A percentile compares a stretch with the other conserved stretches of the same genome.
These are phyloP conservation scores for Carex scoparia DNA, from an alignment of 176 grass and related monocot species.

Conservation along the genomic window DNA sequence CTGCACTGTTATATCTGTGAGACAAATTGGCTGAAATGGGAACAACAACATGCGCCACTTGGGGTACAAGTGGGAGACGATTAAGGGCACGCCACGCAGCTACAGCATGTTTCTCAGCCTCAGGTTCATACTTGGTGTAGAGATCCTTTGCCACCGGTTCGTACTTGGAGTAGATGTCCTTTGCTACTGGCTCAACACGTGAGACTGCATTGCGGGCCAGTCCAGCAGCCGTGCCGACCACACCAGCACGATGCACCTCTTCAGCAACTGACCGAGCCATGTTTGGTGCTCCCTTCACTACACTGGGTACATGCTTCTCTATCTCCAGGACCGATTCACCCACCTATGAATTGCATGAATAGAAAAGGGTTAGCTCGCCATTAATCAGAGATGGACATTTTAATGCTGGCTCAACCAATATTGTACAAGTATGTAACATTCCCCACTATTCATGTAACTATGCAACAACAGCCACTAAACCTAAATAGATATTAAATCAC, in stretches of 20 bases:
- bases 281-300: slow-evolving; percentile 61
- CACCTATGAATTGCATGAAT: slow-evolving; percentile 25
- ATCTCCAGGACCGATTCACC: slow-evolving; percentile 59
- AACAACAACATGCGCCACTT: slow-evolving; percentile 55
- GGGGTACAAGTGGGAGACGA: slow-evolving; percentile 67
- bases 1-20: slow-evolving; percentile 57
- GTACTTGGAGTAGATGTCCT: slow-evolving; percentile 61
- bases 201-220: slow-evolving; percentile 50
- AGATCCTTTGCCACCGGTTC: slow-evolving; percentile 53
- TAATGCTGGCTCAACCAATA: not conserved
- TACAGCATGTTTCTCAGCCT: slow-evolving; percentile 50
- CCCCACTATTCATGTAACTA: not conserved
- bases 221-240: slow-evolving; percentile 54
- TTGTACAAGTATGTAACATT: not conserved
- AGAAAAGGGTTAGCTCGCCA: not conserved
- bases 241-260: slow-evolving; percentile 56
- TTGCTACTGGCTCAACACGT: slow-evolving; percentile 43
- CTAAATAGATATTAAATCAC: not conserved
- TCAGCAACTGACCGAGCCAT: slow-evolving; percentile 41
- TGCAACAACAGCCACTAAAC: not conserved
- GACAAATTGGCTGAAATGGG: slow-evolving; percentile 61
- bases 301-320: slow-evolving; percentile 48
- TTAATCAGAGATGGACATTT: not conserved
- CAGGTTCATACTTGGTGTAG: slow-evolving; percentile 68
- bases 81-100: slow-evolving; percentile 76